phyloP scores from a whole-genome alignment of 352 stramenopile species.

The Pythium monospermum region DNA sequence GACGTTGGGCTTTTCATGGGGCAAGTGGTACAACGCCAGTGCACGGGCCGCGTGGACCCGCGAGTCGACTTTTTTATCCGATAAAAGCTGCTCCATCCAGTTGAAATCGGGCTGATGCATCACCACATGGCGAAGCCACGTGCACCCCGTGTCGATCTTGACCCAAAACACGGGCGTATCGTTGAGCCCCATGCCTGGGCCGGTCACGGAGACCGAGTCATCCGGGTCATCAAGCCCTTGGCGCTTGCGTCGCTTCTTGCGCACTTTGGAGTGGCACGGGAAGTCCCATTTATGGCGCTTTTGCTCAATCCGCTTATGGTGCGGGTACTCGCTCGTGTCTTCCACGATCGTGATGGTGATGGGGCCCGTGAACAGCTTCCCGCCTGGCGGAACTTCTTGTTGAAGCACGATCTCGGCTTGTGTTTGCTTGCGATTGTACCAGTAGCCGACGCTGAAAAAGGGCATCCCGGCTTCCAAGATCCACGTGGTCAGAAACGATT shows the following conservation, averaged over 20 bases:
- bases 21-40: conserved; percentile 69
- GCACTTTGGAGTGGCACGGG: conserved; percentile 80
- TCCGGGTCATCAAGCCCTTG: conserved; percentile 75
- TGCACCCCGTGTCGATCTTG: conserved; percentile 75
- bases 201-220: conserved; percentile 71
- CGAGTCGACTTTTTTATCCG: conserved; percentile 78
- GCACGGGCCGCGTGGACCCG: conserved; percentile 75
- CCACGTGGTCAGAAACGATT: conserved; percentile 76
- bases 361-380: conserved; percentile 72
- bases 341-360: conserved; percentile 86
- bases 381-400: conserved; percentile 72
- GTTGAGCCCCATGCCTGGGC: conserved; percentile 79
- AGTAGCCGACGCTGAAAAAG: conserved; percentile 85
- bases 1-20: conserved; percentile 83
- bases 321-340: conserved; percentile 77
- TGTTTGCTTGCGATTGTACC: conserved; percentile 87
- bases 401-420: conserved; percentile 82
- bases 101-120: conserved; percentile 88
- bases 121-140: conserved; percentile 76
- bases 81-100: conserved; percentile 85
- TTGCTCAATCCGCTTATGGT: conserved; percentile 79
- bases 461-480: conserved; percentile 80
- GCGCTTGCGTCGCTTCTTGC: conserved; percentile 81
- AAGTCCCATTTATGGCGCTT: conserved; percentile 86
- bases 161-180: conserved; percentile 86